Conservation (phyloP, 208 protist genomes). For the Crithidia sp. region DNA sequence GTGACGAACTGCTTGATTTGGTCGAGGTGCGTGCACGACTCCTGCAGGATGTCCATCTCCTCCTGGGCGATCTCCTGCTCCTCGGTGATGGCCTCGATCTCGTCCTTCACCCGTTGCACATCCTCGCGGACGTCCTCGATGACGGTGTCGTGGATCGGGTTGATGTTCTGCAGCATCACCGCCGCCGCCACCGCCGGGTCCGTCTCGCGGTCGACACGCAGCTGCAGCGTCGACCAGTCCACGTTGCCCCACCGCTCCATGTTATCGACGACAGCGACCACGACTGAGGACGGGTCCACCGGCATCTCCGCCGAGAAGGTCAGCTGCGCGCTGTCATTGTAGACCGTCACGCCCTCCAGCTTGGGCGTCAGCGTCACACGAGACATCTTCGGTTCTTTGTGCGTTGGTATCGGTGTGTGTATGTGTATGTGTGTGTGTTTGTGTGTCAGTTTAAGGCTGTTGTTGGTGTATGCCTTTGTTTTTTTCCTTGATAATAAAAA, state of each 20-base stretch:
- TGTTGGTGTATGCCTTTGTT: neutral
- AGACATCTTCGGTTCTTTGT: constrained; percentile 9
- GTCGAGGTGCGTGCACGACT: constrained; percentile 21
- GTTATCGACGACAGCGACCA: constrained; percentile 26
- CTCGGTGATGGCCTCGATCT: constrained; percentile 20
- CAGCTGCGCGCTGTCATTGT: constrained; percentile 35
- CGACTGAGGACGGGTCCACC: constrained; percentile 13
- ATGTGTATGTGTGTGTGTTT: constrained; percentile 1
- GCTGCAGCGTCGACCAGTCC: constrained; percentile 45
- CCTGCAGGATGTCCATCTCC: constrained; percentile 19
- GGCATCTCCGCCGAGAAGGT: constrained; percentile 28
- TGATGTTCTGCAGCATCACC: constrained; percentile 38
- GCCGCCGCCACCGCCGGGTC: constrained; percentile 19
- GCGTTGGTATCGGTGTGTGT: neutral
- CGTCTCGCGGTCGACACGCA: constrained; percentile 28
- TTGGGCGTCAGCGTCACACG: constrained; percentile 30
- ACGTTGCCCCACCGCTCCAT: constrained; percentile 35
- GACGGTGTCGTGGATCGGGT: constrained; percentile 23
- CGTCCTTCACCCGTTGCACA: constrained; percentile 29
- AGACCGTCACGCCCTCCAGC: constrained; percentile 35
- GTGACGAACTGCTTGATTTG: constrained; percentile 16
- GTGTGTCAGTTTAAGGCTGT: neutral
- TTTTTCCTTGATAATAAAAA: neutral
- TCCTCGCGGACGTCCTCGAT: constrained; percentile 32
- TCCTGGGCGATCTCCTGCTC: constrained; percentile 19